A percentile compares a stretch with the other conserved stretches of the same genome.
These are phyloP conservation scores for Endothia cerciana DNA, from an alignment of 2,329 filamentous ascomycete species.

Conservation along the genomic window DNA sequence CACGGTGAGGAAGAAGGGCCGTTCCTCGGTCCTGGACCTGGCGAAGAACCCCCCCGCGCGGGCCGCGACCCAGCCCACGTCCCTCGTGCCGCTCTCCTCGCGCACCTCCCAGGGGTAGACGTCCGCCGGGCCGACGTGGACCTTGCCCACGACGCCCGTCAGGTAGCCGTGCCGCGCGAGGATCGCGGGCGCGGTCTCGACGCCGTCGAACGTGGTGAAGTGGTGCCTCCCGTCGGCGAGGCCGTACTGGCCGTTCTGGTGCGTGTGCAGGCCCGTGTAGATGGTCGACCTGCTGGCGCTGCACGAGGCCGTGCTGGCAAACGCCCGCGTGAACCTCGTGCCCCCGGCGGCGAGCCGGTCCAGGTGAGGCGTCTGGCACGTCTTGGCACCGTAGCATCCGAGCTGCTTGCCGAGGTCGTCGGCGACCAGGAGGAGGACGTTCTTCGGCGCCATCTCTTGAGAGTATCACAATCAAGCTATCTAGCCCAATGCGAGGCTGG, in stretches of 20 bases:
- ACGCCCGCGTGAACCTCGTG: slow-evolving; percentile 43
- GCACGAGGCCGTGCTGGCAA: slow-evolving; percentile 50
- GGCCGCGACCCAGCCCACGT: slow-evolving; percentile 47
- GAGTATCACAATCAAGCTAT: too few species aligned
- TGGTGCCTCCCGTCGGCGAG: slow-evolving; percentile 41
- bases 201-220: slow-evolving; percentile 47
- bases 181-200: slow-evolving; percentile 45
- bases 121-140: slow-evolving; percentile 46
- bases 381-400: slow-evolving; percentile 33
- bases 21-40: slow-evolving; percentile 35
- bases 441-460: slow-evolving; percentile 2
- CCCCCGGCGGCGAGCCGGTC: slow-evolving; percentile 43
- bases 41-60: slow-evolving; percentile 44
- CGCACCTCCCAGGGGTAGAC: slow-evolving; percentile 46
- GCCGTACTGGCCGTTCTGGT: slow-evolving; percentile 51
- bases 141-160: slow-evolving; percentile 50
- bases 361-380: slow-evolving; percentile 42
- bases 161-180: slow-evolving; percentile 45
- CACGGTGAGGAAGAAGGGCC: slow-evolving; percentile 50
- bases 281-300: slow-evolving; percentile 48
- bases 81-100: slow-evolving; percentile 43
- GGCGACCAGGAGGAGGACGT: slow-evolving; percentile 16
- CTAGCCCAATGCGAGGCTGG: too few species aligned
- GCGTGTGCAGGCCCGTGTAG: slow-evolving; percentile 51
- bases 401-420: slow-evolving; percentile 19